Percentiles rank a stretch among this genome's conserved stretches.
phyloP scores from a whole-genome alignment of 805 yeast species.

The Ogataea nonfermentans region DNA sequence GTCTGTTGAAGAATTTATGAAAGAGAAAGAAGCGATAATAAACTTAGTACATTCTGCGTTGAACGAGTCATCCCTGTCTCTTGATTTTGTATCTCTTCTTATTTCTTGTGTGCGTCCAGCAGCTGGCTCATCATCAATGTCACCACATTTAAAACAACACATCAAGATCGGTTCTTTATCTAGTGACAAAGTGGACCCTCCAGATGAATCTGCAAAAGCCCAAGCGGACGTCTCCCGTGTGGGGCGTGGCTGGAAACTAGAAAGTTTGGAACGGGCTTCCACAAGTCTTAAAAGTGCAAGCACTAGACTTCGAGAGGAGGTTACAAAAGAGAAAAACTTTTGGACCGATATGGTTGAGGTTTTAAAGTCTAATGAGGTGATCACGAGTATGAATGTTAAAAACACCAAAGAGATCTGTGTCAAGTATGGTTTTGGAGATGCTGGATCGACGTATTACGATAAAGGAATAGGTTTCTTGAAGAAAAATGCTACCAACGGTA shows the following conservation, averaged over 20 bases:
- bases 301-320: conserved; percentile 49
- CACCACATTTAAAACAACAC: conserved; percentile 72
- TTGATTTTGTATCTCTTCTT: conserved; percentile 83
- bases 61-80: conserved; percentile 83
- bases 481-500: conserved; percentile 45
- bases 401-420: conserved; percentile 62
- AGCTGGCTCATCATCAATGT: conserved; percentile 83
- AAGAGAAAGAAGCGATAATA: conserved; percentile 52
- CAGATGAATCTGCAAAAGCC: conserved; percentile 21
- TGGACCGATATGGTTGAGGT: conserved; percentile 55
- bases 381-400: conserved; percentile 65
- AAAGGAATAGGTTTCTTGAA: conserved; percentile 73
- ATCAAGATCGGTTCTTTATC: conserved; percentile 76
- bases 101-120: conserved; percentile 81
- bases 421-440: conserved; percentile 87
- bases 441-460: conserved; percentile 76
- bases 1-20: conserved; percentile 43
- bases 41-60: conserved; percentile 61
- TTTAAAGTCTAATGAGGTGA: conserved; percentile 52
- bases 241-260: conserved; percentile 83
- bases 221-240: conserved; percentile 35
- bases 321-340: conserved; percentile 59
- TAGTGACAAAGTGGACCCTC: conserved; percentile 39
- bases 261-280: conserved; percentile 59
- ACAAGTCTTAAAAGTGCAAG: conserved; percentile 51